Conservation (phyloP, 345 rosid genomes). For the Brassica nigra region DNA sequence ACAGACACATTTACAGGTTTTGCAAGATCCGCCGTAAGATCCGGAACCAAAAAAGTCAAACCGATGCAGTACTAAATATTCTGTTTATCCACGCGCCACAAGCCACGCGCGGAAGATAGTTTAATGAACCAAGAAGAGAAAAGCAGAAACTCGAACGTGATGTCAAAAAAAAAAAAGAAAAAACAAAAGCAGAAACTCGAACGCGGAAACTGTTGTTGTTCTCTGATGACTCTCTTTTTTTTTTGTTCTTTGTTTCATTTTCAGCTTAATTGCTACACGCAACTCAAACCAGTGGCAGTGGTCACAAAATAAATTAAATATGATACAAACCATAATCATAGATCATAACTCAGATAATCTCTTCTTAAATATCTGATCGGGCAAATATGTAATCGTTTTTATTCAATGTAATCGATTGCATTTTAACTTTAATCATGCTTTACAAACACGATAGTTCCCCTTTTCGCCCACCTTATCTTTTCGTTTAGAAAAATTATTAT, state of each 20-base stretch:
- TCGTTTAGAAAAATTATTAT: slow-evolving; percentile 9
- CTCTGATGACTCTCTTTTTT: not conserved
- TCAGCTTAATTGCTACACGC: not conserved
- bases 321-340: not conserved
- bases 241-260: not conserved
- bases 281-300: not conserved
- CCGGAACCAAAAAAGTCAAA: slow-evolving; percentile 17
- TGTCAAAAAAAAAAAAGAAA: too few relatives aligned
- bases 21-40: slow-evolving; percentile 8
- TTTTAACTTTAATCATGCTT: slow-evolving; percentile 38
- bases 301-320: too few relatives aligned
- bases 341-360: not conserved
- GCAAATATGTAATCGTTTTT: slow-evolving; percentile 4
- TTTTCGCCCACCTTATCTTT: slow-evolving; percentile 34
- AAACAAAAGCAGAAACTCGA: slow-evolving; percentile 20
- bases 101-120: not conserved
- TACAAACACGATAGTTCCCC: slow-evolving; percentile 26
- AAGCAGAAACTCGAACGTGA: slow-evolving; percentile 23
- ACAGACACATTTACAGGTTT: not conserved
- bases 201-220: slow-evolving; percentile 32
- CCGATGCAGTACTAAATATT: not conserved
- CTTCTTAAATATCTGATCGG: not conserved
- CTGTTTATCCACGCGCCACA: slow-evolving; percentile 4
- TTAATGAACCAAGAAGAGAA: slow-evolving; percentile 4
- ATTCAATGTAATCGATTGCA: slow-evolving; percentile 28